phyloP scores from a whole-genome alignment of 331 rosid genomes.

The Cydonia oblonga region DNA sequence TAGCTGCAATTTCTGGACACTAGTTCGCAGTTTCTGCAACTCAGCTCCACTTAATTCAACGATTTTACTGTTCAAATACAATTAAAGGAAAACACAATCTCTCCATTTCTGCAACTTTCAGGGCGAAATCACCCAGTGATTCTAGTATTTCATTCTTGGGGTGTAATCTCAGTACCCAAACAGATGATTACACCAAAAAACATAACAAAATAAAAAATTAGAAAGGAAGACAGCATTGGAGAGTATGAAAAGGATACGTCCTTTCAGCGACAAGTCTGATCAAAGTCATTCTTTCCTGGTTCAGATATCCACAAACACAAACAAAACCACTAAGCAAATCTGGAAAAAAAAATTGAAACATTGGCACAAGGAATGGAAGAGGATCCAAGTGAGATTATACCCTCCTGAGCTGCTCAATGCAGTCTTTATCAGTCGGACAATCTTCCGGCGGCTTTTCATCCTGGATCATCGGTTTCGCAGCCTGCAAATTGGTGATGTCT shows the following conservation, averaged over 20 bases:
- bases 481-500: slow-evolving; percentile 60
- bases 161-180: not conserved
- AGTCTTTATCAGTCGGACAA: slow-evolving; percentile 11
- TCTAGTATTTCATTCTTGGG: not conserved
- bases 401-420: slow-evolving; percentile 52
- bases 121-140: not conserved
- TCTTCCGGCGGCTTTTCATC: slow-evolving; percentile 18
- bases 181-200: not conserved
- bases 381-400: slow-evolving; percentile 14
- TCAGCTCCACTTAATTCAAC: slow-evolving; percentile 57
- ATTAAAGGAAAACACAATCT: slow-evolving; percentile 14
- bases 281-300: slow-evolving; percentile 58
- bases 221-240: not conserved
- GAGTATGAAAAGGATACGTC: slow-evolving; percentile 52
- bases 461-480: slow-evolving; percentile 12
- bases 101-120: not conserved
- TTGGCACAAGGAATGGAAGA: not conserved
- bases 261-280: slow-evolving; percentile 47
- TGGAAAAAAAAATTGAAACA: not conserved
- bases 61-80: slow-evolving; percentile 34
- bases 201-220: not conserved
- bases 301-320: slow-evolving; percentile 7
- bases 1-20: slow-evolving; percentile 58
- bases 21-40: slow-evolving; percentile 46
- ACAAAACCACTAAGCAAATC: not conserved